Conservation (phyloP, 2,329 filamentous ascomycete genomes). For the Colletotrichum sp. region DNA sequence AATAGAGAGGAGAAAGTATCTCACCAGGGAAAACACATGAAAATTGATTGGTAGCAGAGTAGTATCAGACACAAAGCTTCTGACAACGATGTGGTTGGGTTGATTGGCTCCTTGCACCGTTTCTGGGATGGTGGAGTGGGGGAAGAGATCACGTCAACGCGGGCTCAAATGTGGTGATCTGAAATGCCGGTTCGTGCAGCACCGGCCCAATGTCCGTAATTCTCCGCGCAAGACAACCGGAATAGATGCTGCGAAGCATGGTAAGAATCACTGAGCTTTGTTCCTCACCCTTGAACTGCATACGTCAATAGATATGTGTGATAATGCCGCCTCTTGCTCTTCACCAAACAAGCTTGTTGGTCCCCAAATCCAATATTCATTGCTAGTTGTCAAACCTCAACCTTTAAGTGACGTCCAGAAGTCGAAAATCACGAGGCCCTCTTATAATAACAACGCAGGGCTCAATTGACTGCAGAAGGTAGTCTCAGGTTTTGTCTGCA, state of each 20-base stretch:
- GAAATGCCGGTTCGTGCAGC: not conserved
- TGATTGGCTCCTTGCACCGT: not conserved
- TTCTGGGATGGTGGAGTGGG: not conserved
- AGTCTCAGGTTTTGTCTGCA: not conserved
- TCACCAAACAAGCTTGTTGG: not conserved
- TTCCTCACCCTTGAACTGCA: not conserved
- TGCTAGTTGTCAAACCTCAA: not conserved
- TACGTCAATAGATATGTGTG: not conserved
- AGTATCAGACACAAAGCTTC: not conserved
- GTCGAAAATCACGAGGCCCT: not conserved
- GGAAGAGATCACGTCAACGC: constrained; percentile 1
- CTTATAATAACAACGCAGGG: not conserved
- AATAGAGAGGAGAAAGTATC: not conserved
- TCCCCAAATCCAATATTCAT: not conserved
- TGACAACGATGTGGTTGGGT: not conserved
- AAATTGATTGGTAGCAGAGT: not conserved
- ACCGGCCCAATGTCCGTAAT: not conserved
- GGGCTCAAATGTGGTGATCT: not conserved
- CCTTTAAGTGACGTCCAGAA: not conserved
- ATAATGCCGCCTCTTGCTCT: not conserved
- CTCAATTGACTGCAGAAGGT: not conserved
- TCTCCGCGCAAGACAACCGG: not conserved
- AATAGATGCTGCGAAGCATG: not conserved
- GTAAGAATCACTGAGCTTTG: not conserved
- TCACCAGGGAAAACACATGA: not conserved